A percentile compares a stretch with the other conserved stretches of the same genome.
Evolutionary conservation across 129 eudicot species (phyloP).

Genomic region (Deinandra increscens): DNA sequence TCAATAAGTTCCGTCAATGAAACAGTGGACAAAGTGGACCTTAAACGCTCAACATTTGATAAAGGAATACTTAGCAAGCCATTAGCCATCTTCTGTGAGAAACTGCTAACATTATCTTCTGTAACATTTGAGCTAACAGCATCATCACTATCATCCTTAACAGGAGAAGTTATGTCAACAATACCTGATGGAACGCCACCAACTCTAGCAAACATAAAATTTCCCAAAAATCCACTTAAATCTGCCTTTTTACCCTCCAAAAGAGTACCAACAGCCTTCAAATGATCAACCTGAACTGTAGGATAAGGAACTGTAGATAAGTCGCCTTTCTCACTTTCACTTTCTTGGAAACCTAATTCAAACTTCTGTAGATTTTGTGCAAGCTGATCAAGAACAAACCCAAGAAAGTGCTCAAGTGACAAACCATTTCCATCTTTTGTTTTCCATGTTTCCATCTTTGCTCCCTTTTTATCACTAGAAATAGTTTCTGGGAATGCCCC

Average conservation of each 20-base stretch:
- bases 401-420: no score
- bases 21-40: constrained; percentile 72
- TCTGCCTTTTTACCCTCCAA: constrained; percentile 65
- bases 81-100: constrained; percentile 62
- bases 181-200: constrained; percentile 74
- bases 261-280: constrained; percentile 35
- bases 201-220: constrained; percentile 76
- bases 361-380: no score
- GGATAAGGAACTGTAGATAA: no score
- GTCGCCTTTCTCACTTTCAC: no score
- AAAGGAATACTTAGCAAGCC: constrained; percentile 87
- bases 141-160: constrained; percentile 52
- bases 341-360: no score
- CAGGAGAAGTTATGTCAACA: constrained; percentile 50
- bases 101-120: constrained; percentile 29
- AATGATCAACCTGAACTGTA: constrained; percentile 42
- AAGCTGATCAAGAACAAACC: no score
- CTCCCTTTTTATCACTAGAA: no score
- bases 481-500: no score
- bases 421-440: no score
- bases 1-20: constrained; percentile 74
- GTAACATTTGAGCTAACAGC: constrained; percentile 30
- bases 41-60: constrained; percentile 88
- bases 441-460: no score
- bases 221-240: constrained; percentile 56